A percentile compares a stretch with the other conserved stretches of the same genome.
phyloP scores from a whole-genome alignment of 805 yeast species.

The Zygoascus bituminiphila region DNA sequence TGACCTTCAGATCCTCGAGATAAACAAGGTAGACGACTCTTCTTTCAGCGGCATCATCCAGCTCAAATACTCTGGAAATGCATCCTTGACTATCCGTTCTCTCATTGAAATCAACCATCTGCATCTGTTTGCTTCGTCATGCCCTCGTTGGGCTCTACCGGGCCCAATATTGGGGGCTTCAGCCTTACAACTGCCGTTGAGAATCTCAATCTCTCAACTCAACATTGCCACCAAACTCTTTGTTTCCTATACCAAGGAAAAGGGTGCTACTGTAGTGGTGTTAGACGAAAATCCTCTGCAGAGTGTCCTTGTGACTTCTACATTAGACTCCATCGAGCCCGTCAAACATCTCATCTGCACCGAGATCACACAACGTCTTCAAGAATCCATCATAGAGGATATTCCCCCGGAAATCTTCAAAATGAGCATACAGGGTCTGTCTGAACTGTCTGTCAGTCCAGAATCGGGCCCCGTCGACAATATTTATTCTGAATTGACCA shows the following conservation, averaged over 20 bases:
- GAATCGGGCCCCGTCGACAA: neutral
- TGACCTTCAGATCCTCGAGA: slow-evolving; percentile 62
- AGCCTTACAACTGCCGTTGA: slow-evolving; percentile 25
- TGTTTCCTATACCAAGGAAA: slow-evolving; percentile 23
- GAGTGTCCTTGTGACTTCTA: slow-evolving; percentile 21
- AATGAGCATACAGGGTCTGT: slow-evolving; percentile 12
- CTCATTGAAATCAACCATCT: slow-evolving; percentile 75
- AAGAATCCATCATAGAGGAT: slow-evolving; percentile 27
- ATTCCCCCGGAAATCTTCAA: slow-evolving; percentile 28
- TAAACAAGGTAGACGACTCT: slow-evolving; percentile 61
- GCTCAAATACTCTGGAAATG: slow-evolving; percentile 67
- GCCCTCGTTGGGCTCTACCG: slow-evolving; percentile 20
- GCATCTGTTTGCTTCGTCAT: slow-evolving; percentile 21
- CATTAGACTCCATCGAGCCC: slow-evolving; percentile 27
- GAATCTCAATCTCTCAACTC: slow-evolving; percentile 18
- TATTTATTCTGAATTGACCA: neutral
- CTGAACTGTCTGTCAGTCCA: neutral
- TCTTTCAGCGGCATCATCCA: slow-evolving; percentile 55
- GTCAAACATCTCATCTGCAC: slow-evolving; percentile 20
- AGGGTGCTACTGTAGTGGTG: slow-evolving; percentile 23
- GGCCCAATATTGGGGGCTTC: slow-evolving; percentile 19
- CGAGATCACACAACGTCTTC: slow-evolving; percentile 20
- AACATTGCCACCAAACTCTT: slow-evolving; percentile 21
- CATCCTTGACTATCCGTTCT: slow-evolving; percentile 59
- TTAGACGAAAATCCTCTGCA: slow-evolving; percentile 26